phyloP scores from a whole-genome alignment of 345 rosid species.

The Psidium guajava region DNA sequence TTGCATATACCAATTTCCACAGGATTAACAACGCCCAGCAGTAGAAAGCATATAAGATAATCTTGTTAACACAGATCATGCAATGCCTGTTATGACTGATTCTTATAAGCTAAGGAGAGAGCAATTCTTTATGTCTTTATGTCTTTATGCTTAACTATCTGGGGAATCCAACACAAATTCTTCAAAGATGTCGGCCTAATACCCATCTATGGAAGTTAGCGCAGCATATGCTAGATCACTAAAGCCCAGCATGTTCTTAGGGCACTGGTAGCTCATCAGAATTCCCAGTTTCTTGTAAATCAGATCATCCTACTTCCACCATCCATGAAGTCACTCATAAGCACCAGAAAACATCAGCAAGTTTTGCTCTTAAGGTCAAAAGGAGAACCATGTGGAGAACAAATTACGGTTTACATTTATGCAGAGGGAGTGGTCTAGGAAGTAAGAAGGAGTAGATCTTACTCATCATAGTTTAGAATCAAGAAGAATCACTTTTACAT shows the following conservation, averaged over 20 bases:
- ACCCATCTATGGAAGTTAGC: background rate
- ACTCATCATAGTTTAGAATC: background rate
- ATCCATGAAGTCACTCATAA: background rate
- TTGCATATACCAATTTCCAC: background rate
- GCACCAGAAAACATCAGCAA: background rate
- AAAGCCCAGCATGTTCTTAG: background rate
- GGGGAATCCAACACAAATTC: background rate
- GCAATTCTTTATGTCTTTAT: background rate
- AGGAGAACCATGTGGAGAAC: background rate
- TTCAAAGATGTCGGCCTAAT: background rate
- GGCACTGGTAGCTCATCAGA: background rate
- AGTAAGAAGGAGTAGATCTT: background rate
- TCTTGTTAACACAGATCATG: background rate
- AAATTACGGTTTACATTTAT: background rate
- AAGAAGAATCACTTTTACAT: background rate
- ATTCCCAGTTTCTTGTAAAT: background rate
- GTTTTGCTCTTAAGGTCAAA: background rate
- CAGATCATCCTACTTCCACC: background rate
- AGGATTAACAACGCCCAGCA: background rate
- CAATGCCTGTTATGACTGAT: background rate
- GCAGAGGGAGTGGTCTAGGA: background rate
- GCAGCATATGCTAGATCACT: background rate
- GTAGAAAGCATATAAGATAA: background rate
- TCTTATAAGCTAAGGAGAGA: background rate
- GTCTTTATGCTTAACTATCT: background rate